Conservation (phyloP, 2,329 filamentous ascomycete species). For the Didymella glomerata region DNA sequence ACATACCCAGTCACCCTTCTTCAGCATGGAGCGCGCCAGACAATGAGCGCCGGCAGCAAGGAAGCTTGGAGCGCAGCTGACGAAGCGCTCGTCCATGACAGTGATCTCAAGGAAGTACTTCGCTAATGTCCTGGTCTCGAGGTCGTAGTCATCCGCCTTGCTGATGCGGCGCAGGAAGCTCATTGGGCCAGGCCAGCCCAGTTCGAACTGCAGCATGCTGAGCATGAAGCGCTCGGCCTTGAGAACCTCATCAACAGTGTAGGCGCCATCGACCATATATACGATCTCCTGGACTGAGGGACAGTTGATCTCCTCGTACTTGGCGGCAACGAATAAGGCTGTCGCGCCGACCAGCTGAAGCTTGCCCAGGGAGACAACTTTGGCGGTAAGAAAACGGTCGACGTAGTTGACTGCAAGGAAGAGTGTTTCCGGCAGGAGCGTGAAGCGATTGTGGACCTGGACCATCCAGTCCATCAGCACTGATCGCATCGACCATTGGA, state of each 20-base stretch:
- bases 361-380: conserved; percentile 93
- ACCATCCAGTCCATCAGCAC: conserved; percentile 98
- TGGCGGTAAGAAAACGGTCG: conserved; percentile 92
- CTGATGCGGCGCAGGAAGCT: conserved; percentile 96
- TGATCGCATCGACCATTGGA: conserved; percentile 98
- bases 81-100: conserved; percentile 97
- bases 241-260: conserved; percentile 88
- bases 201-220: conserved; percentile 92
- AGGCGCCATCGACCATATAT: conserved; percentile 96
- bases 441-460: conserved; percentile 92
- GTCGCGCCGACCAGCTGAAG: conserved; percentile 96
- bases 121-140: conserved; percentile 91
- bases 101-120: conserved; percentile 98
- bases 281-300: conserved; percentile 94
- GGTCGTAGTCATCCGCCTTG: conserved; percentile 97
- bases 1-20: conserved; percentile 92
- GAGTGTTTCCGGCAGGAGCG: conserved; percentile 88
- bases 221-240: conserved; percentile 99
- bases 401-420: conserved; percentile 97
- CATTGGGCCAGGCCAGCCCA: conserved; percentile 99
- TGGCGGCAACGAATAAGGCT: conserved; percentile 92
- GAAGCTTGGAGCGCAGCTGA: conserved; percentile 89
- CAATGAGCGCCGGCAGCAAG: conserved; percentile 92
- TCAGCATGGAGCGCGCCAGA: conserved; percentile 84
- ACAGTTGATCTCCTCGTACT: conserved; percentile 99